Evolutionary conservation across 768 basidiomycete genomes (phyloP).

Genomic region (Pisolithus tinctorius): DNA sequence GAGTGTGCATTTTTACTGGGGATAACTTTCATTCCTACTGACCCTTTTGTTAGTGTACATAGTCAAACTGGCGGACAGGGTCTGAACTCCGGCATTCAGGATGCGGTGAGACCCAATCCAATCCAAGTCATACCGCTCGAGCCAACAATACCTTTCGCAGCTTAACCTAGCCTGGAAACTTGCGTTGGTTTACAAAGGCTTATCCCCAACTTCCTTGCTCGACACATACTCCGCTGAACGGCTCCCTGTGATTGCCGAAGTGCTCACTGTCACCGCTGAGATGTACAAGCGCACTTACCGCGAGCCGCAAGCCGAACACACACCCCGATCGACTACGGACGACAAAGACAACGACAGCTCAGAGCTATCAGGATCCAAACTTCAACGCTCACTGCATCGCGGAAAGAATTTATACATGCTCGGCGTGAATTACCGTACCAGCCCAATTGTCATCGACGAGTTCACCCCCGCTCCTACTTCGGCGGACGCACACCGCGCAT

Average conservation of each 20-base stretch:
- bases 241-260: conserved; percentile 34
- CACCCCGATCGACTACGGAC: background rate
- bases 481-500: background rate
- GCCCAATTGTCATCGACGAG: no score
- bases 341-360: background rate
- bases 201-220: conserved; percentile 22
- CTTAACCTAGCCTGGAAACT: conserved; percentile 39
- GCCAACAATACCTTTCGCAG: conserved; percentile 8
- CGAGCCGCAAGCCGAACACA: background rate
- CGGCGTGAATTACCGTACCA: no score
- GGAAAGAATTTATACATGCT: no score
- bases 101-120: background rate
- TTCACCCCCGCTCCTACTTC: background rate
- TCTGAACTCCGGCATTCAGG: conserved; percentile 11
- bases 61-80: conserved; percentile 37
- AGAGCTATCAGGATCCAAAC: background rate
- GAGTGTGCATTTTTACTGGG: no score
- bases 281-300: background rate
- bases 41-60: conserved; percentile 18
- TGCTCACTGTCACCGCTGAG: conserved; percentile 30
- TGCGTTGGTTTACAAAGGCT: conserved; percentile 23
- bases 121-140: no score
- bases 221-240: conserved; percentile 35
- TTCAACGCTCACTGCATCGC: no score
- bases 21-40: background rate